These are phyloP conservation scores for Camellia oleifera DNA, from an alignment of 179 eudicot genomes.

Conservation along the genomic window DNA sequence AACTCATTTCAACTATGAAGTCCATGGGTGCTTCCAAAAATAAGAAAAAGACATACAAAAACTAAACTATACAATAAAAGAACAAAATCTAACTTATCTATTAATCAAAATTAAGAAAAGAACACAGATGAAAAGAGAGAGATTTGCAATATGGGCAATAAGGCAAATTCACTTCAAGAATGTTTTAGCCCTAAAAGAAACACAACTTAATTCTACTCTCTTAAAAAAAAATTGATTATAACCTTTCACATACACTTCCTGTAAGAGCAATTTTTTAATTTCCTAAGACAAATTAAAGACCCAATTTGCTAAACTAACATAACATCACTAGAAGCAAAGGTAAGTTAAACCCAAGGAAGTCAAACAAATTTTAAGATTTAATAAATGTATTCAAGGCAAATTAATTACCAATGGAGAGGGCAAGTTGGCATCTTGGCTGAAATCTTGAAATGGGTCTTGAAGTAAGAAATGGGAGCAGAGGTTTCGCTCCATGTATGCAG, in stretches of 20 bases:
- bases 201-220: neutral
- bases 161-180: neutral
- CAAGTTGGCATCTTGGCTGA: constrained; percentile 13
- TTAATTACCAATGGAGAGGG: constrained; percentile 20
- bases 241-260: neutral
- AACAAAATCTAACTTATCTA: too few relatives aligned
- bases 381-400: neutral
- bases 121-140: neutral
- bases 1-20: neutral
- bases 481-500: constrained; percentile 10
- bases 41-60: neutral
- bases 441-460: constrained; percentile 16
- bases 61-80: neutral
- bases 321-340: neutral
- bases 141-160: neutral
- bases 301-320: neutral
- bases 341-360: neutral
- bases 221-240: neutral
- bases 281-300: neutral
- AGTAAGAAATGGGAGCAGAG: constrained; percentile 10
- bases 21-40: neutral
- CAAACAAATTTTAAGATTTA: neutral
- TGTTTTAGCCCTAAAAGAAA: neutral
- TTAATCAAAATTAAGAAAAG: neutral
- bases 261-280: neutral